Percentiles rank a stretch among this genome's conserved stretches.
Evolutionary conservation across 2,329 filamentous ascomycete genomes (phyloP).

Genomic region (Coleophoma crateriformis): DNA sequence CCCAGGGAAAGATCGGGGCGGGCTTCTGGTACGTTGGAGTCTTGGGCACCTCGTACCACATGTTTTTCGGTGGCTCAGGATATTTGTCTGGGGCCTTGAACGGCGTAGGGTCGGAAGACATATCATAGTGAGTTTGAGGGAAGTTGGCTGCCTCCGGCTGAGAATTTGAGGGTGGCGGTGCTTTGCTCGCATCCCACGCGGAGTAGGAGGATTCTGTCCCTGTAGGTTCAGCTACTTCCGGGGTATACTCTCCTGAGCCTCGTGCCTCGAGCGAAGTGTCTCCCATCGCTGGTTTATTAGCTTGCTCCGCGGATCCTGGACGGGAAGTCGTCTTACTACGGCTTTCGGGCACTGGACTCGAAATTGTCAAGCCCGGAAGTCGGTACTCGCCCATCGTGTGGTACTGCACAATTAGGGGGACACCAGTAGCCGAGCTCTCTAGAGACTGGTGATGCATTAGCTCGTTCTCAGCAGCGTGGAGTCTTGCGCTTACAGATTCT

Average conservation of each 20-base stretch:
- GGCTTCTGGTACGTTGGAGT: slow-evolving; percentile 53
- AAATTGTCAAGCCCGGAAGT: slow-evolving; percentile 11
- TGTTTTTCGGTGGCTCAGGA: slow-evolving; percentile 76
- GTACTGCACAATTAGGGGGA: slow-evolving; percentile 23
- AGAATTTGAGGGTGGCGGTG: slow-evolving; percentile 56
- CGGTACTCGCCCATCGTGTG: slow-evolving; percentile 27
- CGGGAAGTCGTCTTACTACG: neutral
- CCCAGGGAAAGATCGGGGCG: slow-evolving; percentile 86
- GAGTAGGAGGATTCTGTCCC: slow-evolving; percentile 15
- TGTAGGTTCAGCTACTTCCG: slow-evolving; percentile 23
- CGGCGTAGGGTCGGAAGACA: slow-evolving; percentile 69
- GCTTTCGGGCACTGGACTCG: slow-evolving; percentile 10
- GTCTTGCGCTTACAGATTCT: slow-evolving; percentile 33
- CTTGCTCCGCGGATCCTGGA: slow-evolving; percentile 11
- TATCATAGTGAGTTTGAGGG: slow-evolving; percentile 71
- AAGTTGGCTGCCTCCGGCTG: slow-evolving; percentile 84
- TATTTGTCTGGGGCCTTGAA: slow-evolving; percentile 75
- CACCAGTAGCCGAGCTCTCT: slow-evolving; percentile 11
- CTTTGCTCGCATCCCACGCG: slow-evolving; percentile 38
- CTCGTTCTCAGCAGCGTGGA: slow-evolving; percentile 2
- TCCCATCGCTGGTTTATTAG: slow-evolving; percentile 14
- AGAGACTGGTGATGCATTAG: slow-evolving; percentile 13
- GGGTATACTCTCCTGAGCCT: slow-evolving; percentile 1
- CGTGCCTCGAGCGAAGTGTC: slow-evolving; percentile 14
- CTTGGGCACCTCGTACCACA: slow-evolving; percentile 81